Conservation (phyloP, 306 rosid species). For the Acacia acuminata region DNA sequence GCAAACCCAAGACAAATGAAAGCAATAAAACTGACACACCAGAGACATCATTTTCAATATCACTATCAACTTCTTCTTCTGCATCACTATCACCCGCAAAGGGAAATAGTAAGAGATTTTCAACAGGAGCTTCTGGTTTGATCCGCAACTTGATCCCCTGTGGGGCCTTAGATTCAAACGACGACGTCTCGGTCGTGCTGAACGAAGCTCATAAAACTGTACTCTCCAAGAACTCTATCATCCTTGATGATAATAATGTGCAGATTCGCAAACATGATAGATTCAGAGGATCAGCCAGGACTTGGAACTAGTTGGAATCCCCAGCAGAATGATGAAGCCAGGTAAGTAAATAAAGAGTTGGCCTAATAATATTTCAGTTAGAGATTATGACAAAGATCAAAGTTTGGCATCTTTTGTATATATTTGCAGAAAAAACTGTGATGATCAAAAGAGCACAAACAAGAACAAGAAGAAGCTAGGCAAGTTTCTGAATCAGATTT, state of each 20-base stretch:
- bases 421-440: slow-evolving; percentile 40
- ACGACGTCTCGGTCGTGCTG: slow-evolving; percentile 39
- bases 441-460: slow-evolving; percentile 25
- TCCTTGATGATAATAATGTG: not conserved
- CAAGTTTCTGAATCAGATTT: slow-evolving; percentile 28
- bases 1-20: slow-evolving; percentile 32
- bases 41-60: slow-evolving; percentile 39
- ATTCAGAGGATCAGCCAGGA: slow-evolving; percentile 16
- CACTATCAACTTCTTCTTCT: slow-evolving; percentile 26
- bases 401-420: too few relatives aligned
- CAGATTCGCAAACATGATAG: slow-evolving; percentile 19
- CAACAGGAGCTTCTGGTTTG: slow-evolving; percentile 50
- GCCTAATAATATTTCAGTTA: not conserved
- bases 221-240: not conserved
- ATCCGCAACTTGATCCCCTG: slow-evolving; percentile 66
- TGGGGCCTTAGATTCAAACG: slow-evolving; percentile 56
- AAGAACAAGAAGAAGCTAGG: slow-evolving; percentile 32
- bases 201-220: slow-evolving; percentile 17
- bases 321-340: slow-evolving; percentile 7
- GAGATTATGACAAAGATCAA: not conserved
- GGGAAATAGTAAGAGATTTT: slow-evolving; percentile 50
- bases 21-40: slow-evolving; percentile 37
- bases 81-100: slow-evolving; percentile 37
- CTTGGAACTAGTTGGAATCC: slow-evolving; percentile 1
- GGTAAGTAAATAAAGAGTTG: slow-evolving; percentile 6